Conservation (phyloP, 2,329 filamentous ascomycete genomes). For the Aspergillus neotritici region DNA sequence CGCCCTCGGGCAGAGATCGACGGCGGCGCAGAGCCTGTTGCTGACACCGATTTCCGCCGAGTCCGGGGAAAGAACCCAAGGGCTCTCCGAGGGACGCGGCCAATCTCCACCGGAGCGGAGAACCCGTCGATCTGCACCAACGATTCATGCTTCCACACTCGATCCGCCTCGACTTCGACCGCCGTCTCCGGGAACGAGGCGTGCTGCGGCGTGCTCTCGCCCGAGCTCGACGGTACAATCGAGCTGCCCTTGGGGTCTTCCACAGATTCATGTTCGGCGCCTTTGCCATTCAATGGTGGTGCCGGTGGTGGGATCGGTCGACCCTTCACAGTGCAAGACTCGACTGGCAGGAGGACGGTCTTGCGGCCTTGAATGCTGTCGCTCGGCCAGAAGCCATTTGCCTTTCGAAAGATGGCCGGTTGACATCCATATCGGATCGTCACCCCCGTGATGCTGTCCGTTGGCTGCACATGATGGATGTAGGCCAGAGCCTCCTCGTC, state of each 20-base stretch:
- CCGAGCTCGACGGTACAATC: slow-evolving; percentile 22
- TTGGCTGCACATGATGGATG: slow-evolving; percentile 74
- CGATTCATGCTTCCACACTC: slow-evolving; percentile 76
- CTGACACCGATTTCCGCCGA: slow-evolving; percentile 69
- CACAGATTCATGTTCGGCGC: slow-evolving; percentile 16
- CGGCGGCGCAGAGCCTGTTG: slow-evolving; percentile 54
- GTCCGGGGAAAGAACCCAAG: slow-evolving; percentile 90
- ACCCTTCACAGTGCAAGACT: slow-evolving; percentile 80
- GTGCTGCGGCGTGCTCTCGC: slow-evolving; percentile 5
- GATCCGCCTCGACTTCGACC: slow-evolving; percentile 52
- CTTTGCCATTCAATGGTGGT: neutral
- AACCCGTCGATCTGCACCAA: slow-evolving; percentile 78
- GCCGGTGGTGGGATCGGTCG: slow-evolving; percentile 44
- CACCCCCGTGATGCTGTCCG: slow-evolving; percentile 85
- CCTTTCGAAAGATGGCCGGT: slow-evolving; percentile 73
- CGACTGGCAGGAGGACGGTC: slow-evolving; percentile 76
- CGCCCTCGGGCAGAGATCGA: slow-evolving; percentile 26
- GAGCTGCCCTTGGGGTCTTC: slow-evolving; percentile 33
- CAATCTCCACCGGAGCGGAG: slow-evolving; percentile 72
- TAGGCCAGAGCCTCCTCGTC: slow-evolving; percentile 79
- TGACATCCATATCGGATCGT: slow-evolving; percentile 86
- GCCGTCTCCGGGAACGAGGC: slow-evolving; percentile 10
- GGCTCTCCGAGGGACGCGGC: slow-evolving; percentile 69
- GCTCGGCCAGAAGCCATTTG: slow-evolving; percentile 91
- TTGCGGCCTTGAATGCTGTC: slow-evolving; percentile 83